phyloP scores from a whole-genome alignment of 345 rosid species.

The Pistacia atlantica region DNA sequence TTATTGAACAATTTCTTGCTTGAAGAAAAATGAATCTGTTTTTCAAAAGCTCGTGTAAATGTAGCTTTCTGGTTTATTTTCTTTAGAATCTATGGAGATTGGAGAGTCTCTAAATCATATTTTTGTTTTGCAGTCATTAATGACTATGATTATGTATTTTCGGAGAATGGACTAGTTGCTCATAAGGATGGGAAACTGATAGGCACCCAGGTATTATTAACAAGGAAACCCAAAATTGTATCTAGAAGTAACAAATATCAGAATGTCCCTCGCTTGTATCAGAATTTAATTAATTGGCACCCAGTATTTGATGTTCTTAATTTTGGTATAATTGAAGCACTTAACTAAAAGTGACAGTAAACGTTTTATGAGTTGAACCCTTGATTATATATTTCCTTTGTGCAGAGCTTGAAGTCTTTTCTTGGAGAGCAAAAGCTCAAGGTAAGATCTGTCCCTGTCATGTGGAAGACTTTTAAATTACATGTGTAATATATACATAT shows the following conservation, averaged over 20 bases:
- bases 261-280: neutral
- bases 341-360: neutral
- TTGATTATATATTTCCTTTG: conserved; percentile 26
- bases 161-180: conserved; percentile 99
- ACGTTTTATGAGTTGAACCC: neutral
- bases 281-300: neutral
- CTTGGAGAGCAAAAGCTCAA: conserved; percentile 88
- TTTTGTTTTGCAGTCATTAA: conserved; percentile 57
- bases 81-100: neutral
- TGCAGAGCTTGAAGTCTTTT: conserved; percentile 84
- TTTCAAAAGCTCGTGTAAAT: neutral
- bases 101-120: neutral
- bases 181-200: conserved; percentile 85
- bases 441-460: conserved; percentile 40
- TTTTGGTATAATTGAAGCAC: neutral
- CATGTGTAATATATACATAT: neutral
- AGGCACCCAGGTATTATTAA: conserved; percentile 70
- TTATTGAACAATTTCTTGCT: neutral
- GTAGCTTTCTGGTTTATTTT: conserved; percentile 3
- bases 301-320: neutral
- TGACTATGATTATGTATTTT: conserved; percentile 89
- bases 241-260: neutral
- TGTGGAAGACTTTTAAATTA: conserved; percentile 13
- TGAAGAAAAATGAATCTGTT: neutral
- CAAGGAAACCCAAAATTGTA: neutral